phyloP scores from a whole-genome alignment of 768 basidiomycete species.

The Agrocybe praecox region DNA sequence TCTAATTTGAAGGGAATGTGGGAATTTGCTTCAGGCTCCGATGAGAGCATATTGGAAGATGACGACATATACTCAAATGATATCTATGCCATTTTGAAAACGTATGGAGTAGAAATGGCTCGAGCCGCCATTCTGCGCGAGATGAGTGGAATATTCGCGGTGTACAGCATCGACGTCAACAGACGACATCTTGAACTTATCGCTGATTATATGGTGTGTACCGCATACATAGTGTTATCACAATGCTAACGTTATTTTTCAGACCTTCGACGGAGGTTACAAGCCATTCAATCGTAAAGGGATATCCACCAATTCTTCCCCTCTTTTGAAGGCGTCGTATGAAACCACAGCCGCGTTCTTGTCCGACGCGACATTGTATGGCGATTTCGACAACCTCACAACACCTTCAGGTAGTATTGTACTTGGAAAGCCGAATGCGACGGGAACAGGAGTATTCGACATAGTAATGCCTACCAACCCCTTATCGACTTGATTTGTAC shows the following conservation, averaged over 20 bases:
- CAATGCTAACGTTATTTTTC: constrained; percentile 1
- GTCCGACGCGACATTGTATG: constrained; percentile 91
- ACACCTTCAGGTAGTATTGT: constrained; percentile 94
- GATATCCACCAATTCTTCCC: constrained; percentile 91
- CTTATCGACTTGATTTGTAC: constrained; percentile 9
- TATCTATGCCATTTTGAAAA: constrained; percentile 86
- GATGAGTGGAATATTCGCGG: constrained; percentile 89
- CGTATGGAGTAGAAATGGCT: constrained; percentile 98
- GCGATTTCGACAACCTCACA: constrained; percentile 92
- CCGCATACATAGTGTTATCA: background rate
- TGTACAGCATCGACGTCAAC: constrained; percentile 96
- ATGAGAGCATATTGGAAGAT: constrained; percentile 68
- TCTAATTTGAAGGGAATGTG: constrained; percentile 93
- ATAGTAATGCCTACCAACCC: constrained; percentile 61
- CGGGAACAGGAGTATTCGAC: constrained; percentile 97
- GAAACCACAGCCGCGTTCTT: constrained; percentile 95
- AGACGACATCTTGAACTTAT: constrained; percentile 93
- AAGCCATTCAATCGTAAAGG: constrained; percentile 98
- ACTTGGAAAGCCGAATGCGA: constrained; percentile 79
- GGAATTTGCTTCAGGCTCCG: constrained; percentile 60
- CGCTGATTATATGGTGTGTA: constrained; percentile 96
- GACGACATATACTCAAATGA: constrained; percentile 92
- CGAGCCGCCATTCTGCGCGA: constrained; percentile 89
- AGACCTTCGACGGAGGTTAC: constrained; percentile 99
- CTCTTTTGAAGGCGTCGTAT: constrained; percentile 95